Evolutionary conservation across 805 yeast species (phyloP), one percentile per base, ranked within the genome.

Genomic region (Myxozyma melibiosi): DNA sequence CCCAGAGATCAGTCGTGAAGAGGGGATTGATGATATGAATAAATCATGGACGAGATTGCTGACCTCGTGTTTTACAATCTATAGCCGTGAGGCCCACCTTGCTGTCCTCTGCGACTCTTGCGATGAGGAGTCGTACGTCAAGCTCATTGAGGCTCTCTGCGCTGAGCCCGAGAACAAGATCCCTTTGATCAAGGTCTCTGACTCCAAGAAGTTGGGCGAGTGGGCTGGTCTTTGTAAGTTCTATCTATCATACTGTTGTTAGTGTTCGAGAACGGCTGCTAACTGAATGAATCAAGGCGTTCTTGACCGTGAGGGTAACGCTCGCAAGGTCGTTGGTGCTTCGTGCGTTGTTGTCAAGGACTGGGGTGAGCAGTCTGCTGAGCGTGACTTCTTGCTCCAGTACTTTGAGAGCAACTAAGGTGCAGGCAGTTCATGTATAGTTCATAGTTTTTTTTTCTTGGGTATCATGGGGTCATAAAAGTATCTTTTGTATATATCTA

Each of bases 331-430:
- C 74, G 99, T 94, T 78, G 99, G 99, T 82, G 96, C 97, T 80
- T 91, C 98, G 73, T 92, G 96, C 81, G 97, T 92, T 76, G 99
- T 94, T 73, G 89, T 94, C 85, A 91, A 88, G 86, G 86, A 90
- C 96, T 94, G 98, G 98, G 99, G 99, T 90, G 96, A 90, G 76
- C 96, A 90, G 81, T 87, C 98, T 73, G 92, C 85, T 75, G 99
- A 92, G 83, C 90, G 97, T 83, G 82, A 84, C 83, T 86, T 89
- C 80, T 85, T 94, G 78, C 84, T 94, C 79, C 95, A 90, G 80
- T 91, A 90, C 85, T 90, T 92, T 81, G 88, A 80, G 47, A 39
- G 52, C 60, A 58, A 58, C 60, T 58, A 58, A 48, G 41, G 45
- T 37, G 51, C 33, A 33, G 40, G 41, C 41, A 34, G 31, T 34